A percentile compares a stretch with the other conserved stretches of the same genome.
These are phyloP conservation scores for Didymella lethalis DNA, from an alignment of 2,329 filamentous ascomycete species.

Conservation along the genomic window DNA sequence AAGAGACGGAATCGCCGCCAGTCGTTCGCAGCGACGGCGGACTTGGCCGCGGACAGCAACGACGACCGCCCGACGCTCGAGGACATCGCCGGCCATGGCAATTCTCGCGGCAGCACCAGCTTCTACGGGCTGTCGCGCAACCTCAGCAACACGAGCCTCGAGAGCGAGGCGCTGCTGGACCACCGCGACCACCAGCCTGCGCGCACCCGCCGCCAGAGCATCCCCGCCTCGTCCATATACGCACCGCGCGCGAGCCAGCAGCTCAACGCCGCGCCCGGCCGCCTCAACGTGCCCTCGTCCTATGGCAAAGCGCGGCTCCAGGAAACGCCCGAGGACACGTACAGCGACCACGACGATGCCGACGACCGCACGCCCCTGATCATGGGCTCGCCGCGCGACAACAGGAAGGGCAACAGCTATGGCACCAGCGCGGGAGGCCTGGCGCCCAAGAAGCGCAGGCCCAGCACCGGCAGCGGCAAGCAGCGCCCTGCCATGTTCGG, in stretches of 20 bases:
- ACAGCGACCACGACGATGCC: conserved; percentile 59
- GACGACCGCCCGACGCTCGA: conserved; percentile 60
- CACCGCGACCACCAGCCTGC: conserved; percentile 68
- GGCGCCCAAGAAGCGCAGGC: conserved; percentile 17
- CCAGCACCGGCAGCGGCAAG: conserved; percentile 41
- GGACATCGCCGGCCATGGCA: conserved; percentile 23
- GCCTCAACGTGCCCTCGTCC: conserved; percentile 23
- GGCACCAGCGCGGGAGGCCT: conserved; percentile 45
- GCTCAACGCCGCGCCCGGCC: conserved; percentile 32
- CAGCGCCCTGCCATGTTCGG: conserved; percentile 38
- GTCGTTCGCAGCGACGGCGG: conserved; percentile 71
- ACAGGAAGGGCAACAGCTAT: conserved; percentile 38
- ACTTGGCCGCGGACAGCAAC: conserved; percentile 61
- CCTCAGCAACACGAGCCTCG: conserved; percentile 83
- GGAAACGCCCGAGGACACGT: conserved; percentile 42
- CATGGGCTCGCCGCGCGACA: conserved; percentile 46
- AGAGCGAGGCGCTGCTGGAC: conserved; percentile 87
- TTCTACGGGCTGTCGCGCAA: conserved; percentile 66
- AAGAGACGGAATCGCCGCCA: conserved; percentile 79
- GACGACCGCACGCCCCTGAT: conserved; percentile 66
- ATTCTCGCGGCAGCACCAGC: conserved; percentile 52
- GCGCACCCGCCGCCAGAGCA: conserved; percentile 54
- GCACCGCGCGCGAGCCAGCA: conserved; percentile 38
- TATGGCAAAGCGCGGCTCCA: conserved; percentile 41
- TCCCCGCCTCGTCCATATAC: conserved; percentile 48